Evolutionary conservation across 495 filamentous ascomycete genomes (phyloP).

Genomic region (Aspergillus saccharolyticus): DNA sequence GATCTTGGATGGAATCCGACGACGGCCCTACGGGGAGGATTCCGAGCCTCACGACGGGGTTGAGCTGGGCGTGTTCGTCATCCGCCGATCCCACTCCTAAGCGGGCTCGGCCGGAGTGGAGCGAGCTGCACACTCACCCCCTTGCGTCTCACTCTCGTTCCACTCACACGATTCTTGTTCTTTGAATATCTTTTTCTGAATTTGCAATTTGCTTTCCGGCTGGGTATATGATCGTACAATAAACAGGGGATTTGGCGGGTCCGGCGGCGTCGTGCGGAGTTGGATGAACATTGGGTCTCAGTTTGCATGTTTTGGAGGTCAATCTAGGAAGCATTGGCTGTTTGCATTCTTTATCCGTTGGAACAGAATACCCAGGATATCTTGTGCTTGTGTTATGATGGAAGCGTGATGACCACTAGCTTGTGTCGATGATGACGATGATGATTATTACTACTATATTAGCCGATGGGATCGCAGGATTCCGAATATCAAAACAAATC

Average conservation of each 20-base stretch:
- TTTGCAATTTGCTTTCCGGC: not conserved
- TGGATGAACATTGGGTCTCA: slow-evolving; percentile 4
- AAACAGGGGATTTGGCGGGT: slow-evolving; percentile 12
- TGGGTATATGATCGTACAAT: slow-evolving; percentile 12
- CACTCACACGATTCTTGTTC: slow-evolving; percentile 10
- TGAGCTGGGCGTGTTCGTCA: slow-evolving; percentile 60
- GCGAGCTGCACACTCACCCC: slow-evolving; percentile 2
- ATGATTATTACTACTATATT: slow-evolving; percentile 5
- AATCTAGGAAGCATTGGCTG: slow-evolving; percentile 2
- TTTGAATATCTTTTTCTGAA: slow-evolving; percentile 1
- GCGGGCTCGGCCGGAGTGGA: not conserved
- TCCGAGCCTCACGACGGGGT: slow-evolving; percentile 45
- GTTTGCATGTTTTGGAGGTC: slow-evolving; percentile 13
- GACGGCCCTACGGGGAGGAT: slow-evolving; percentile 41
- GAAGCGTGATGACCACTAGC: slow-evolving; percentile 25
- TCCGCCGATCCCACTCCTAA: slow-evolving; percentile 44
- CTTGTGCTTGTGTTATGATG: slow-evolving; percentile 25
- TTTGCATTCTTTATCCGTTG: slow-evolving; percentile 16
- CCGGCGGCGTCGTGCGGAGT: slow-evolving; percentile 16
- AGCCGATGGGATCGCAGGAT: slow-evolving; percentile 13
- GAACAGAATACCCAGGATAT: slow-evolving; percentile 38
- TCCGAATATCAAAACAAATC: not conserved
- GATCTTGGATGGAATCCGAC: slow-evolving; percentile 58
- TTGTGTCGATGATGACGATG: slow-evolving; percentile 1
- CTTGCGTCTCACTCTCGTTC: slow-evolving; percentile 1